phyloP scores from a whole-genome alignment of 2,329 filamentous ascomycete species.

The Fonsecaea pedrosoi region DNA sequence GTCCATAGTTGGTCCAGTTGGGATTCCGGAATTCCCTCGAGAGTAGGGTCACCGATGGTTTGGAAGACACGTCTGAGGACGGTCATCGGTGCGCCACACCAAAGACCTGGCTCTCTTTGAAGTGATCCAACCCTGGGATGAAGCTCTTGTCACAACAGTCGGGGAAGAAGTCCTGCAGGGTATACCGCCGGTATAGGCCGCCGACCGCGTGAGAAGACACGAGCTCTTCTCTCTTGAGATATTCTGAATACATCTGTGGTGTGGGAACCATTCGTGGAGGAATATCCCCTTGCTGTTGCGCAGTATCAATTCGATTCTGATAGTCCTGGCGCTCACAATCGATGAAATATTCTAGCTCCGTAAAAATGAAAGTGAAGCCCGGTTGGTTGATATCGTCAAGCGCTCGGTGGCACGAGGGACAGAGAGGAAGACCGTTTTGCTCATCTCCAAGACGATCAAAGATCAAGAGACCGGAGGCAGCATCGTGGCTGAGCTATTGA shows the following conservation, averaged over 20 bases:
- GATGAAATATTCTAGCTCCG: conserved; percentile 36
- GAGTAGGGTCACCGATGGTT: no score
- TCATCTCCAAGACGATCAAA: conserved; percentile 21
- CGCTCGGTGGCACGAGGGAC: conserved; percentile 33
- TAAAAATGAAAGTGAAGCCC: conserved; percentile 36
- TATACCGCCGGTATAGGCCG: conserved; percentile 24
- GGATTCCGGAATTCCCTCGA: no score
- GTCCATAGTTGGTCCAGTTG: no score
- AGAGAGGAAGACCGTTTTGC: conserved; percentile 37
- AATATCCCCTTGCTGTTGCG: conserved; percentile 10
- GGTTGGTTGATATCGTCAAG: conserved; percentile 32
- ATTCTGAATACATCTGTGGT: conserved; percentile 23
- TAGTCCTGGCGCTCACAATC: conserved; percentile 37
- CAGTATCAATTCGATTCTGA: conserved; percentile 13
- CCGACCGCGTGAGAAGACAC: conserved; percentile 14
- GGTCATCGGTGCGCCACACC: no score
- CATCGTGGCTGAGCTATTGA: conserved; percentile 17
- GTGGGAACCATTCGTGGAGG: conserved; percentile 25
- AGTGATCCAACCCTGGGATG: no score
- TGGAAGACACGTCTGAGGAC: no score
- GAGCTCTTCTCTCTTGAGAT: conserved; percentile 1
- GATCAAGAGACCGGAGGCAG: conserved; percentile 14
- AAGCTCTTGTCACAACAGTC: not conserved
- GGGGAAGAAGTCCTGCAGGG: conserved; percentile 21
- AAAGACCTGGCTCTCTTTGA: no score